Evolutionary conservation across 1,139 yeast species (phyloP), one percentile per base, ranked within the genome.

Genomic region (Pneumocystis sp.): DNA sequence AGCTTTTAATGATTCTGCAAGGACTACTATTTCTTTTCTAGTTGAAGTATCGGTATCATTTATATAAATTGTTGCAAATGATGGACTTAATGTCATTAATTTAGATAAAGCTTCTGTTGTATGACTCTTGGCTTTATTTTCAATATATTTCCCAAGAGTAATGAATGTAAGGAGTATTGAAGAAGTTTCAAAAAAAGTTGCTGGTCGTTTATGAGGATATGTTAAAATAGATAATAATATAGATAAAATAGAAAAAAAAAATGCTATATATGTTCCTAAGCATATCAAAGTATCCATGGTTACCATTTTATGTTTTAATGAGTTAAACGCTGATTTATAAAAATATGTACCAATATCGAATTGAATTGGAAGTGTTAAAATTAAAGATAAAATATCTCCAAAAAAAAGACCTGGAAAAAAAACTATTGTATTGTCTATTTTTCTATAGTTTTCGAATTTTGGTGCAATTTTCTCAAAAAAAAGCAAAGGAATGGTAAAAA

Each of bases 281-380:
- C 88, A 85, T 50, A 95, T 93, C 68, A 95, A 79, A 1, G 91
- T 89, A 75, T 95, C 98, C 98, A 95, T 95, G 29, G 95, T 90
- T n/a, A 97, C 96, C 63, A 87, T 80, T 7, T 84, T 81, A 70
- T 87, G 89, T 66, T 78, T 78, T 21, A 90, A 69, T n/a, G 95
- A 86, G 63, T 81, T 81, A 71, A 76, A 79, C 12, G 95, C 83
- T 67, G 88, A 85, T 63, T 75, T 78, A 73, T 84, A 83, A 72
- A 89, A 93, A 50, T 81, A 79, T 10, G 76, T 72, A 1, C 87
- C 97, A 68, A 85, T 81, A 39, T 81, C 78, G 70, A 87, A 83
- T 72, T 89, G 93, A 61, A 91, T 79, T 70, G 86, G 87, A 0
- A 85, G 74, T 0, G 91, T 82, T 1, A 90, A 73, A 0, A 80